A percentile compares a stretch with the other conserved stretches of the same genome.
These are phyloP conservation scores for Hirsutella minnesotensis DNA, from an alignment of 2,329 filamentous ascomycete species.

Conservation along the genomic window DNA sequence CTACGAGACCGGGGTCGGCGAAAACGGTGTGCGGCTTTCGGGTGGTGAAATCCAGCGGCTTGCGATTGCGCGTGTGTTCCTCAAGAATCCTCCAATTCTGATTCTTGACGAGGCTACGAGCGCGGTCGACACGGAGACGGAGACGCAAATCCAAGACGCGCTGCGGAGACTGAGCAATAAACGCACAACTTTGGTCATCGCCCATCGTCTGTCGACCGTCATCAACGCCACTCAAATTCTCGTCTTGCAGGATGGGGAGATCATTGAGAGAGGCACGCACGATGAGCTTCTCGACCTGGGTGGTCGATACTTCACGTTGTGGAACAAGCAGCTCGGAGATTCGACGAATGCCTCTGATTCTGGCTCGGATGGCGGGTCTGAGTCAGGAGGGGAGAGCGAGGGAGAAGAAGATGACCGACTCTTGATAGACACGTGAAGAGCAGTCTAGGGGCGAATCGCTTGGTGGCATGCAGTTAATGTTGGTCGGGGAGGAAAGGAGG, in stretches of 20 bases:
- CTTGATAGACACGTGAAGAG: too few species aligned
- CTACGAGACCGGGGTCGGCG: conserved; percentile 35
- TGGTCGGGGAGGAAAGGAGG: too few species aligned
- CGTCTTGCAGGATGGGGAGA: conserved; percentile 38
- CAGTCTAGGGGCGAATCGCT: too few species aligned
- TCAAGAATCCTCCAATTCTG: conserved; percentile 15
- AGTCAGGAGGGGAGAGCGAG: neutral
- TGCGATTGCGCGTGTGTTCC: conserved; percentile 29
- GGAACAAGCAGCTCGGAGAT: conserved; percentile 29
- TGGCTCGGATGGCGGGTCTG: neutral
- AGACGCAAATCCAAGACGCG: conserved; percentile 32
- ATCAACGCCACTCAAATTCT: conserved; percentile 39
- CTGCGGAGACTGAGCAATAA: conserved; percentile 30
- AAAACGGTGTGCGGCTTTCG: conserved; percentile 35
- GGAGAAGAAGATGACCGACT: too few species aligned
- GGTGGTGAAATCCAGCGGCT: conserved; percentile 38
- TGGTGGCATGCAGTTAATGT: too few species aligned
- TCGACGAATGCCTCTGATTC: neutral
- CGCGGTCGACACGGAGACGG: conserved; percentile 32
- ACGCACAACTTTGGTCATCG: conserved; percentile 41
- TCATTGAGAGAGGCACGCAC: conserved; percentile 43
- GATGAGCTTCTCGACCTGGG: conserved; percentile 26
- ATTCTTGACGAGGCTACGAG: conserved; percentile 40
- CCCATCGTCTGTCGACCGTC: conserved; percentile 28
- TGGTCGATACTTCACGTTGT: conserved; percentile 39